These are phyloP conservation scores for Fusarium sp. DNA, from an alignment of 2,329 filamentous ascomycete species.

Conservation along the genomic window DNA sequence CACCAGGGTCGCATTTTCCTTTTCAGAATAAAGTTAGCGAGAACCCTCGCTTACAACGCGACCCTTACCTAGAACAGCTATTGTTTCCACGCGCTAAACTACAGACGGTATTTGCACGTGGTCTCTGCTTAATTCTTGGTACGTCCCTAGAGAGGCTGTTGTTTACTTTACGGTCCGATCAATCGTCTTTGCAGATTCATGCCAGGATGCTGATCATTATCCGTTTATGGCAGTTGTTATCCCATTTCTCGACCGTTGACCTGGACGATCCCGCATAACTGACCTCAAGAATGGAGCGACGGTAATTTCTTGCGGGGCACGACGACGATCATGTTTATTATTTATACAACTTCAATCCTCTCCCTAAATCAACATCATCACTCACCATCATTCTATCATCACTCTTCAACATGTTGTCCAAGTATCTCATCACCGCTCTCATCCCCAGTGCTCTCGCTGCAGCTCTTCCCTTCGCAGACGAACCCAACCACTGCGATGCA, in stretches of 20 bases:
- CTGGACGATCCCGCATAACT: neutral
- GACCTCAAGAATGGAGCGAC: neutral
- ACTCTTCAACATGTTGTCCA: neutral
- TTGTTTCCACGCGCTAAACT: neutral
- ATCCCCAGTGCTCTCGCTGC: neutral
- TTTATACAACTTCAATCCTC: neutral
- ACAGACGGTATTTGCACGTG: neutral
- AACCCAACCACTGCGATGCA: slow-evolving; percentile 15
- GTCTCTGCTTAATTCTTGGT: neutral
- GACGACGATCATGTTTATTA: neutral
- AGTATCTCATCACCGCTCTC: neutral
- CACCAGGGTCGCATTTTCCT: neutral
- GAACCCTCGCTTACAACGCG: neutral
- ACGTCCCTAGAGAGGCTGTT: neutral
- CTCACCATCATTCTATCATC: neutral
- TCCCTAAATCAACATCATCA: neutral
- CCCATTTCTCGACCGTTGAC: neutral
- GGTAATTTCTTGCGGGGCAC: neutral
- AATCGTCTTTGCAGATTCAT: neutral
- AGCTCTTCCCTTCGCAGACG: neutral
- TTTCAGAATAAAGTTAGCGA: neutral
- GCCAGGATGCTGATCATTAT: neutral
- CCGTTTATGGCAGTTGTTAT: neutral
- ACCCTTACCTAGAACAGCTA: neutral
- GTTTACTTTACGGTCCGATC: neutral